phyloP scores from a whole-genome alignment of 495 filamentous ascomycete genomes.

The Xylaria curta region DNA sequence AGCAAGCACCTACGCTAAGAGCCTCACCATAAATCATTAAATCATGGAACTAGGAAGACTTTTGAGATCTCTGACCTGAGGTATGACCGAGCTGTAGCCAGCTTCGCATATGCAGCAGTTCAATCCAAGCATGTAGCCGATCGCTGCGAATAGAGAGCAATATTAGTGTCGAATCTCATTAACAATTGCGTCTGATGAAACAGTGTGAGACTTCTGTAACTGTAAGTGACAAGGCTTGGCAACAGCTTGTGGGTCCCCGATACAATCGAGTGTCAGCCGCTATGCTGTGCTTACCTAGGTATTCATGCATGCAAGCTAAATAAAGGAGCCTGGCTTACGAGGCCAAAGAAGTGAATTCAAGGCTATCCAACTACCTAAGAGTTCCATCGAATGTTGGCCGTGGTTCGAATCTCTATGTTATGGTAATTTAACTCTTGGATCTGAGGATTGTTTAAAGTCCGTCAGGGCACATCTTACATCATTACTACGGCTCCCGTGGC shows the following conservation, averaged over 20 bases:
- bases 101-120: background rate
- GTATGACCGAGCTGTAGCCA: background rate
- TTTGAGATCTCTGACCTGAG: background rate
- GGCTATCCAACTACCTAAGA: background rate
- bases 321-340: conserved; percentile 1
- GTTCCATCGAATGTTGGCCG: background rate
- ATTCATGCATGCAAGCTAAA: conserved; percentile 1
- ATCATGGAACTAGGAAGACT: background rate
- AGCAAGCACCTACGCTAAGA: too few species aligned
- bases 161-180: background rate
- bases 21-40: too few species aligned
- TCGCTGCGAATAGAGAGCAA: background rate
- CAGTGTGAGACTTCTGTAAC: conserved; percentile 3
- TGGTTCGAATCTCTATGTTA: background rate
- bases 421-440: background rate
- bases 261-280: conserved; percentile 5
- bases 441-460: background rate
- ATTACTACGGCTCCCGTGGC: conserved; percentile 12
- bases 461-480: background rate
- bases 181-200: background rate
- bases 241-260: background rate
- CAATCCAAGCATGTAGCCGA: background rate
- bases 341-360: background rate
- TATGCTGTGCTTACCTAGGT: background rate
- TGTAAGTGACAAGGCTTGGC: background rate